A percentile compares a stretch with the other conserved stretches of the same genome.
These are phyloP conservation scores for Taiozyma sp. DNA, from an alignment of 1,139 yeast genomes.

Conservation along the genomic window DNA sequence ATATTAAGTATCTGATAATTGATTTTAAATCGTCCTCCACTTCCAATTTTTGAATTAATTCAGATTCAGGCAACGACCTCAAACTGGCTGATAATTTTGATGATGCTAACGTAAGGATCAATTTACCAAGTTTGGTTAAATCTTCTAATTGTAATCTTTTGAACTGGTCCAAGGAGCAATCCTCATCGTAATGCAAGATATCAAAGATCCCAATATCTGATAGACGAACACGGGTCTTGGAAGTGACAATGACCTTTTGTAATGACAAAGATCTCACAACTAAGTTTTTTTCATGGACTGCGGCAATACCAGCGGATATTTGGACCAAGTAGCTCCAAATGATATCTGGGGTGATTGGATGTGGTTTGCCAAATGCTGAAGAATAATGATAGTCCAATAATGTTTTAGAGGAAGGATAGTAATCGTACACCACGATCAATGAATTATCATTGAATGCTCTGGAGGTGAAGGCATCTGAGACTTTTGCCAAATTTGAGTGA, in stretches of 20 bases:
- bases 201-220: conserved; percentile 73
- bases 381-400: conserved; percentile 52
- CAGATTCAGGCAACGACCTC: conserved; percentile 20
- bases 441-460: conserved; percentile 80
- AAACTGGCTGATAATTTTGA: conserved; percentile 34
- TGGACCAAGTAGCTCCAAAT: conserved; percentile 80
- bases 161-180: conserved; percentile 20
- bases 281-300: conserved; percentile 58
- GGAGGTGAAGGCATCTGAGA: conserved; percentile 83
- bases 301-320: conserved; percentile 58
- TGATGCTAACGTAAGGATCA: conserved; percentile 53
- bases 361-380: conserved; percentile 26
- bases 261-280: conserved; percentile 62
- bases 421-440: conserved; percentile 61
- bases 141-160: conserved; percentile 47
- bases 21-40: conserved; percentile 12
- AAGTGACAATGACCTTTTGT: conserved; percentile 68
- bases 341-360: conserved; percentile 52
- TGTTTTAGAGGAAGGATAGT: conserved; percentile 60
- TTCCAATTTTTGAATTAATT: conserved; percentile 18
- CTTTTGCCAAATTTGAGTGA: conserved; percentile 57
- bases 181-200: conserved; percentile 42
- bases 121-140: conserved; percentile 48
- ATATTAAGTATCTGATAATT: conserved; percentile 30
- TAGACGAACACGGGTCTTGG: conserved; percentile 61